Conservation (phyloP, 257 asterid species). For the Thymus quinquecostatus region DNA sequence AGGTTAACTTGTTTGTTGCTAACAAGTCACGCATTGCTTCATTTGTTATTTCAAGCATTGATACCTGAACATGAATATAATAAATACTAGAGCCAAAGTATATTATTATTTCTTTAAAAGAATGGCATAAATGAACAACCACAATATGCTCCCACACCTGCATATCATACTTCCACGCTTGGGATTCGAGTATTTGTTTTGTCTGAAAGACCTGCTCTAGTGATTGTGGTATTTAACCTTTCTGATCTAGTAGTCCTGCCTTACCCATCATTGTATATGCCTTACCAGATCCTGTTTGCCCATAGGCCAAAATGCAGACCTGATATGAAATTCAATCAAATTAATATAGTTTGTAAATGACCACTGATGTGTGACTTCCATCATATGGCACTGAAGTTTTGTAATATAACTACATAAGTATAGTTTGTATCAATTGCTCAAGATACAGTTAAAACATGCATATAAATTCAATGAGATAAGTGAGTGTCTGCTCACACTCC, state of each 20-base stretch:
- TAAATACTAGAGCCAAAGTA: constrained; percentile 6
- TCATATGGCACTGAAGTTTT: no score
- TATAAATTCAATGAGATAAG: no score
- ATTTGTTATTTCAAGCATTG: constrained; percentile 97
- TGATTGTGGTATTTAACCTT: constrained; percentile 90
- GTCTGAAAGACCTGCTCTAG: constrained; percentile 96
- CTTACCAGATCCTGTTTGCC: constrained; percentile 98
- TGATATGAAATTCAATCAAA: constrained; percentile 33
- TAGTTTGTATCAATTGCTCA: no score
- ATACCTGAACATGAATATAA: constrained; percentile 51
- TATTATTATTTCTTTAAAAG: background rate
- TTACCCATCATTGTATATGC: constrained; percentile 98
- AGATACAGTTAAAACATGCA: no score
- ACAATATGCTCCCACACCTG: constrained; percentile 55
- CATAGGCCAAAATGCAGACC: constrained; percentile 98
- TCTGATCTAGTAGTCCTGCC: constrained; percentile 63
- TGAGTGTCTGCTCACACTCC: no score
- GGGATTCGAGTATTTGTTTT: constrained; percentile 71
- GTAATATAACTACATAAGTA: no score
- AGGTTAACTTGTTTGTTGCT: constrained; percentile 56
- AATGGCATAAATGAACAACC: background rate
- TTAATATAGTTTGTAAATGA: constrained; percentile 18
- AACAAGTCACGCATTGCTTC: constrained; percentile 87
- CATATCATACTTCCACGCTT: constrained; percentile 99
- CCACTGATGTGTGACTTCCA: background rate